Evolutionary conservation across 2,329 filamentous ascomycete genomes (phyloP).

Genomic region (Neonectria coccinea): DNA sequence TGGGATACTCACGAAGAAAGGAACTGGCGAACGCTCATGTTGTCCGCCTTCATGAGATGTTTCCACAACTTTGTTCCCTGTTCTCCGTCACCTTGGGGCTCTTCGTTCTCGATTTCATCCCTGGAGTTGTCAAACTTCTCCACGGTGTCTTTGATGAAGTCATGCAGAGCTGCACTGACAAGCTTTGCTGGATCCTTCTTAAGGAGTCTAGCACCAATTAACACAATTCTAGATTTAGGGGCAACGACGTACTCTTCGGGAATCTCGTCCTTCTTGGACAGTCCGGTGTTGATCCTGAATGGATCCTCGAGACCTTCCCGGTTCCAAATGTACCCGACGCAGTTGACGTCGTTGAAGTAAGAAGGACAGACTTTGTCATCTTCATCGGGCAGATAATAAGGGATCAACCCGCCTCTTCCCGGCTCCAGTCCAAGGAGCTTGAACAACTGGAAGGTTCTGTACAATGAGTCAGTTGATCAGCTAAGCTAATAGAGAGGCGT

Average conservation of each 20-base stretch:
- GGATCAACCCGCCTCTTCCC: slow-evolving; percentile 27
- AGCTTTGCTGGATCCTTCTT: slow-evolving; percentile 12
- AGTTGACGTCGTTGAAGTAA: slow-evolving; percentile 31
- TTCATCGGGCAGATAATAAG: slow-evolving; percentile 31
- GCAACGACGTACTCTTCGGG: slow-evolving; percentile 1
- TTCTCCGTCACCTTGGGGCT: neutral
- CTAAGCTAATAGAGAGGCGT: neutral
- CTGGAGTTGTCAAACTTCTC: neutral
- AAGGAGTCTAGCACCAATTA: neutral
- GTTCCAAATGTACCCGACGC: slow-evolving; percentile 15
- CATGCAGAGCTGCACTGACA: slow-evolving; percentile 6
- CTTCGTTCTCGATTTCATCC: neutral
- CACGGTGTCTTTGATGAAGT: slow-evolving; percentile 8
- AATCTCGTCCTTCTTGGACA: slow-evolving; percentile 17
- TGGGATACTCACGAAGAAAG: slow-evolving; percentile 33
- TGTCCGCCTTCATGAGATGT: slow-evolving; percentile 30
- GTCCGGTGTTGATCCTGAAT: slow-evolving; percentile 20
- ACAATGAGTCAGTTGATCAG: fast-evolving
- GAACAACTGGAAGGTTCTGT: slow-evolving; percentile 38
- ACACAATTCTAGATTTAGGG: neutral
- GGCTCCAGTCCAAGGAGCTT: slow-evolving; percentile 29
- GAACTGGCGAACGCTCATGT: slow-evolving; percentile 37
- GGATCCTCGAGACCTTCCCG: slow-evolving; percentile 18
- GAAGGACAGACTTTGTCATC: slow-evolving; percentile 14
- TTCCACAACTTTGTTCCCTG: slow-evolving; percentile 17